Conservation (phyloP, 1,284 basidiomycete species). For the Ceratobasidium sp. region DNA sequence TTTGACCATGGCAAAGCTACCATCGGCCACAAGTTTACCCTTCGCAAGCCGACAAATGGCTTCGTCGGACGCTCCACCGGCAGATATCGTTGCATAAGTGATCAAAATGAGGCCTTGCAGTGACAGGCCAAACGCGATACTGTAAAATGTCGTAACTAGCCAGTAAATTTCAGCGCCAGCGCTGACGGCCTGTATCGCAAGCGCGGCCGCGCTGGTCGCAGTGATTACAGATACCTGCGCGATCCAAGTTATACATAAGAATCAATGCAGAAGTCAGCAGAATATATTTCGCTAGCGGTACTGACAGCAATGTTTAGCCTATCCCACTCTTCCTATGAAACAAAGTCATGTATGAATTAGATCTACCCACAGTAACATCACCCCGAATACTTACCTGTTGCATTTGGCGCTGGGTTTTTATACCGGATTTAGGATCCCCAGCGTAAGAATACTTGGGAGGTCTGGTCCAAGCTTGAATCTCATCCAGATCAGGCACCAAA, state of each 20-base stretch:
- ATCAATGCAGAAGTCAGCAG: too few species aligned
- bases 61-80: slow-evolving; percentile 31
- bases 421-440: not conserved
- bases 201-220: slow-evolving; percentile 13
- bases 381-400: slow-evolving; percentile 7
- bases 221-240: slow-evolving; percentile 19
- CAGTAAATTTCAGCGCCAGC: not conserved
- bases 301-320: slow-evolving; percentile 25
- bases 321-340: slow-evolving; percentile 30
- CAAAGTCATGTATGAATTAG: too few species aligned
- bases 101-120: slow-evolving; percentile 12
- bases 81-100: slow-evolving; percentile 10
- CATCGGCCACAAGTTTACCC: too few species aligned
- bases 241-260: not conserved
- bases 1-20: too few species aligned
- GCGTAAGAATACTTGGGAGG: slow-evolving; percentile 5
- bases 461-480: too few species aligned
- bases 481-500: too few species aligned
- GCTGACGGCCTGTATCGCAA: slow-evolving; percentile 9
- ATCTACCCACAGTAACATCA: not conserved
- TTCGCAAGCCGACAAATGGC: slow-evolving; percentile 9
- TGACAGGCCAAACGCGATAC: slow-evolving; percentile 24
- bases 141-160: slow-evolving; percentile 34
- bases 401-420: slow-evolving; percentile 12
- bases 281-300: too few species aligned